Conservation (phyloP, 1,139 yeast species). For the Zygosaccharomyces sapae region DNA sequence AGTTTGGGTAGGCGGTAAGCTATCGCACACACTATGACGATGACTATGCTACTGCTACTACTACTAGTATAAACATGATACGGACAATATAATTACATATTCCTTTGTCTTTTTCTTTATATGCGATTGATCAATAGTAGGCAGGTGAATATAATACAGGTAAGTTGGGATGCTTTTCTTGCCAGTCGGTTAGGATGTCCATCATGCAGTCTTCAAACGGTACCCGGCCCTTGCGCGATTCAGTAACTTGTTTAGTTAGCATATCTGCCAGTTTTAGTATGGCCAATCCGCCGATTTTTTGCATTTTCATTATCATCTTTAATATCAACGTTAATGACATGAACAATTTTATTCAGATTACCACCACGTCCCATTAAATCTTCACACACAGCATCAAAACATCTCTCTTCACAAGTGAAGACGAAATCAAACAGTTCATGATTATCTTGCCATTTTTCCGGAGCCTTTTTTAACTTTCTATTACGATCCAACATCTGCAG, state of each 20-base stretch:
- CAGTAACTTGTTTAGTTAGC: constrained; percentile 38
- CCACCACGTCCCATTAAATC: constrained; percentile 78
- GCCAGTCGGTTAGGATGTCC: constrained; percentile 77
- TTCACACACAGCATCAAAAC: constrained; percentile 94
- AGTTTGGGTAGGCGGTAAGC: constrained; percentile 81
- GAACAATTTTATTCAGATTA: constrained; percentile 65
- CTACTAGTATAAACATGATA: background rate
- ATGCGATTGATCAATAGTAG: constrained; percentile 49
- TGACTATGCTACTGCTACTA: background rate
- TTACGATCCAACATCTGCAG: constrained; percentile 90
- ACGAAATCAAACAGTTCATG: constrained; percentile 73
- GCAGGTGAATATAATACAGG: constrained; percentile 81
- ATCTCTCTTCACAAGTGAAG: constrained; percentile 94
- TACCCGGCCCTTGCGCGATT: constrained; percentile 37
- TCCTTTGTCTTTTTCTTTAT: background rate
- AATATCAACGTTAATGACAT: constrained; percentile 88
- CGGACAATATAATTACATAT: constrained; percentile 2
- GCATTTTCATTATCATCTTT: constrained; percentile 97
- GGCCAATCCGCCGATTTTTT: constrained; percentile 80
- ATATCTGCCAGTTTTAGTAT: constrained; percentile 70
- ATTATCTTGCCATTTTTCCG: constrained; percentile 84
- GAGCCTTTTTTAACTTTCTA: constrained; percentile 77
- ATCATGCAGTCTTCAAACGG: constrained; percentile 75
- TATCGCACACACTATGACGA: constrained; percentile 20
- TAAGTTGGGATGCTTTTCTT: constrained; percentile 65